Percentiles rank a stretch among this genome's conserved stretches.
These are phyloP conservation scores for Lodderomyces elongisporus DNA, from an alignment of 1,139 yeast species.

Conservation along the genomic window DNA sequence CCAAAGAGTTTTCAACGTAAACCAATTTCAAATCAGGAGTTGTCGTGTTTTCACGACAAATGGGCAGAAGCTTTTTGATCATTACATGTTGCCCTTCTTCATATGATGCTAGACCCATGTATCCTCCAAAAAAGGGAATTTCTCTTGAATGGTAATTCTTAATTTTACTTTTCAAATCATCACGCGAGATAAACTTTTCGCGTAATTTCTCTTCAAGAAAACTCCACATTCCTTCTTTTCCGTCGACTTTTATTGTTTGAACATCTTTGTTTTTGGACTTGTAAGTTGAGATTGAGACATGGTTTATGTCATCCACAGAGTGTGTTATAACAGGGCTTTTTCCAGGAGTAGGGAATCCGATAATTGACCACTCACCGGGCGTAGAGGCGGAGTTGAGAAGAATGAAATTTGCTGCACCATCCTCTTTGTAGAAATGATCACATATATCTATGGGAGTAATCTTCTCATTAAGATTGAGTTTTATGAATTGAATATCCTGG, in stretches of 20 bases:
- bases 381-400: conserved; percentile 68
- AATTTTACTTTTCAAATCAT: conserved; percentile 14
- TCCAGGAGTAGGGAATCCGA: conserved; percentile 60
- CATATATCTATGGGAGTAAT: conserved; percentile 44
- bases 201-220: conserved; percentile 22
- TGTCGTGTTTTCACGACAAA: conserved; percentile 17
- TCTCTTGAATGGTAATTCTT: conserved; percentile 17
- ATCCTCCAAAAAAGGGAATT: conserved; percentile 84
- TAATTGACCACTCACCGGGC: conserved; percentile 86
- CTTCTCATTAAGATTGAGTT: conserved; percentile 12
- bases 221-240: conserved; percentile 18
- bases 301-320: conserved; percentile 41
- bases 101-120: conserved; percentile 78
- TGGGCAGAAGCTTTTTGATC: conserved; percentile 26
- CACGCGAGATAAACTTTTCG: conserved; percentile 19
- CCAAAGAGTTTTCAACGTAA: conserved; percentile 61
- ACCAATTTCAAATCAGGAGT: conserved; percentile 76
- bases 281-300: conserved; percentile 17
- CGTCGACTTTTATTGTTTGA: conserved; percentile 2
- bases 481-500: conserved; percentile 13
- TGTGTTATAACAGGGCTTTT: conserved; percentile 62
- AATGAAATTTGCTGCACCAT: conserved; percentile 44
- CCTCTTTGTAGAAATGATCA: conserved; percentile 28
- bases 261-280: conserved; percentile 9
- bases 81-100: conserved; percentile 66